Evolutionary conservation across 768 basidiomycete genomes (phyloP).

Genomic region (Ramaria sp.): DNA sequence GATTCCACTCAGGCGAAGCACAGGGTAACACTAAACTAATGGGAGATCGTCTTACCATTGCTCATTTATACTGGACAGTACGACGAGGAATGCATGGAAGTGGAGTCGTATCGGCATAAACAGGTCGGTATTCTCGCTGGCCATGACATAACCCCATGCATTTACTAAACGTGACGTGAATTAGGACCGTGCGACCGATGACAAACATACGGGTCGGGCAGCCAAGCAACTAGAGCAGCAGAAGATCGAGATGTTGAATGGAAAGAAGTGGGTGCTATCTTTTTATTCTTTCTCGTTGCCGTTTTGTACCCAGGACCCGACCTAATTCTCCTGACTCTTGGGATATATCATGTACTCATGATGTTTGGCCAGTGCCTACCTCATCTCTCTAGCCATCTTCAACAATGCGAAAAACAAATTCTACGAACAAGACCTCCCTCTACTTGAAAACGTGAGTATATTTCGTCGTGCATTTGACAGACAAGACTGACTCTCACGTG

Average conservation of each 20-base stretch:
- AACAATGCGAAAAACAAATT: constrained; percentile 64
- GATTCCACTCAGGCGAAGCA: constrained; percentile 41
- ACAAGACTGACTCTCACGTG: constrained; percentile 11
- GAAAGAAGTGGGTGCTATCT: constrained; percentile 54
- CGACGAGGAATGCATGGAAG: constrained; percentile 66
- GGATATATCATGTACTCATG: neutral
- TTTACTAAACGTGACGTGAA: neutral
- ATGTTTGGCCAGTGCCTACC: constrained; percentile 39
- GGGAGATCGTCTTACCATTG: neutral
- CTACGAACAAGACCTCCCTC: constrained; percentile 58
- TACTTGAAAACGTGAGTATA: constrained; percentile 56
- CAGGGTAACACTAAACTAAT: constrained; percentile 32
- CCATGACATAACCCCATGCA: no score
- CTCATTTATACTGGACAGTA: constrained; percentile 37
- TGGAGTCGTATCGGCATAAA: constrained; percentile 67
- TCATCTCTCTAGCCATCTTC: constrained; percentile 59
- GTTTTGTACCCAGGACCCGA: neutral
- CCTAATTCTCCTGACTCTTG: neutral
- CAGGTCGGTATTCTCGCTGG: constrained; percentile 35
- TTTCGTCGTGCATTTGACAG: neutral
- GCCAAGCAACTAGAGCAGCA: constrained; percentile 71
- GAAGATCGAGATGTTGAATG: constrained; percentile 63
- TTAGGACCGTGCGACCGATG: constrained; percentile 58
- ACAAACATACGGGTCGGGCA: constrained; percentile 64
- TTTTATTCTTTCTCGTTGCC: neutral